phyloP scores from a whole-genome alignment of 371 early-diverging fungal genomes.

The Mortierella sp. region DNA sequence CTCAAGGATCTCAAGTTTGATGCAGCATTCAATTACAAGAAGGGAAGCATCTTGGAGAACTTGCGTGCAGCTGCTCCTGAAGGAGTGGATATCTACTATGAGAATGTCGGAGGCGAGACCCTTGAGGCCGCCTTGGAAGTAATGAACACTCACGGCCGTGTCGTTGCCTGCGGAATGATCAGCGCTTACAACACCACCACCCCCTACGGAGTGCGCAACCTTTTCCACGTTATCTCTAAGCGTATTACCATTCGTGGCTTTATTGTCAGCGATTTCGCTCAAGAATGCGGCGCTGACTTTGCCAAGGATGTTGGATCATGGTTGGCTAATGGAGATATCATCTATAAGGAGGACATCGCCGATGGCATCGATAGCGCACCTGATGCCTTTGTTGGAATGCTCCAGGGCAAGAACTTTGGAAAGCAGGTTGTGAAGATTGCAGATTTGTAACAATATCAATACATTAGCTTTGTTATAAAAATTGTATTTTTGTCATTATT shows the following conservation, averaged over 20 bases:
- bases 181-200: constrained; percentile 71
- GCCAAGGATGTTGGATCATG: constrained; percentile 60
- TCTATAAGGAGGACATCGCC: constrained; percentile 64
- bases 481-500: not conserved
- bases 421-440: constrained; percentile 74
- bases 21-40: constrained; percentile 85
- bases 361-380: constrained; percentile 75
- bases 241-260: constrained; percentile 70
- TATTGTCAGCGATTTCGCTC: constrained; percentile 61
- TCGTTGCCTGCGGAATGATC: constrained; percentile 73
- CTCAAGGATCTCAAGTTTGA: constrained; percentile 69
- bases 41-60: constrained; percentile 57
- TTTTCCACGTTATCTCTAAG: constrained; percentile 61
- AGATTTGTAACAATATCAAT: constrained; percentile 20
- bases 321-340: constrained; percentile 64
- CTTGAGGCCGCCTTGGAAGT: constrained; percentile 70
- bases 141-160: constrained; percentile 66
- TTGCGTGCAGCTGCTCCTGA: constrained; percentile 63
- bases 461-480: not conserved
- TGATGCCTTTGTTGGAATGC: constrained; percentile 71
- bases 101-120: constrained; percentile 80
- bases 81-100: constrained; percentile 82
- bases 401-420: constrained; percentile 76
- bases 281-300: constrained; percentile 59
- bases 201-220: constrained; percentile 64